Conservation (phyloP, 2,329 filamentous ascomycete genomes). For the Penicillium sp. region DNA sequence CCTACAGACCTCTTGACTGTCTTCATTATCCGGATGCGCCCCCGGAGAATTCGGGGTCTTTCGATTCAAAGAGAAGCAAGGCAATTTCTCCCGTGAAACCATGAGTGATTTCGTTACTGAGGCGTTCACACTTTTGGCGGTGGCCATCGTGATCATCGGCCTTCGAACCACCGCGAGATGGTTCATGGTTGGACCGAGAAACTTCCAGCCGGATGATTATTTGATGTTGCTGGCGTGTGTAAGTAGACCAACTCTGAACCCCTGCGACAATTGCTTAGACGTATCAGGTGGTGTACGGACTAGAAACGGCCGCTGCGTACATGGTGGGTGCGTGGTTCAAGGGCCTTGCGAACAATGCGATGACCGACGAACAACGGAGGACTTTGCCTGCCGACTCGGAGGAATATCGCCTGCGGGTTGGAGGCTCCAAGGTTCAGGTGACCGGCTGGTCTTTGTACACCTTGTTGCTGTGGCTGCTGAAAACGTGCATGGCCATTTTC, state of each 20-base stretch:
- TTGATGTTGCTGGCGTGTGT: conserved; percentile 57
- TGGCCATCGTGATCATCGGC: conserved; percentile 52
- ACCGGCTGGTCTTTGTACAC: conserved; percentile 57
- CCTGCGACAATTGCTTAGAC: neutral
- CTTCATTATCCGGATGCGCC: conserved; percentile 19
- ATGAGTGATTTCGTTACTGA: conserved; percentile 43
- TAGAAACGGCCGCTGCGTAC: conserved; percentile 52
- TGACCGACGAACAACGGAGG: conserved; percentile 52
- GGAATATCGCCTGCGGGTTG: conserved; percentile 51
- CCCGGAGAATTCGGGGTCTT: neutral
- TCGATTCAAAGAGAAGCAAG: neutral
- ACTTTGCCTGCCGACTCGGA: conserved; percentile 44
- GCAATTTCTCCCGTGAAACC: neutral
- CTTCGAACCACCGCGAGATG: conserved; percentile 54
- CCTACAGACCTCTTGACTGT: neutral
- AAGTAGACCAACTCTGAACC: conserved; percentile 19
- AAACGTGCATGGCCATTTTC: conserved; percentile 57
- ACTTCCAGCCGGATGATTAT: conserved; percentile 60
- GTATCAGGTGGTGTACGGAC: conserved; percentile 49
- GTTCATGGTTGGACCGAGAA: conserved; percentile 47
- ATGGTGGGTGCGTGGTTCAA: conserved; percentile 49
- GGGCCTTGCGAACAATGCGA: conserved; percentile 58
- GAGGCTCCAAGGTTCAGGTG: conserved; percentile 55
- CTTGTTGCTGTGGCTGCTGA: conserved; percentile 53
- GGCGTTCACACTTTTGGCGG: conserved; percentile 51